Base-by-base conservation (phyloP, 139 green algal species). In the Pseudopediastrum boryanum region DNA sequence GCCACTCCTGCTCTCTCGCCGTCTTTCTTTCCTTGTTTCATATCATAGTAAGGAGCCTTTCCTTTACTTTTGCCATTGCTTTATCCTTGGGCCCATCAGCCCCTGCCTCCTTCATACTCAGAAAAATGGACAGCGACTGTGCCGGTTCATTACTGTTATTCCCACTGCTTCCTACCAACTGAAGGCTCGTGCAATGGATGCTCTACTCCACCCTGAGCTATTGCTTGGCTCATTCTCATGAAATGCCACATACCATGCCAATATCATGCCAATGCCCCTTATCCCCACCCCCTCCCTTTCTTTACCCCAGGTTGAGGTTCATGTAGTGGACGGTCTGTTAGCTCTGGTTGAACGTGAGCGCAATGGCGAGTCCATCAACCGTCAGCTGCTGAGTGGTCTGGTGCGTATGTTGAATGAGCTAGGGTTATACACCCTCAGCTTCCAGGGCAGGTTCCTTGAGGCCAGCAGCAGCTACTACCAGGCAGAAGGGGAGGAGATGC, bases 311-410 rank as follows among this genome's bases (percentile, higher is more conserved):
- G 91, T 97, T 33, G 76, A 92, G 58, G 13, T 58, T 0, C 89
- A 87, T 50, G 89, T 87, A 3, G 80, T 94, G 71, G 70, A 86
- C 19, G 92, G 92, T 0, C 76, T 96, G 61, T 79, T 98, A 44
- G 58, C 64, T 12, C 78, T 94, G 9, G 81, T 98, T 0, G 85
- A 93, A 59, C 79, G 86, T 1, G 94, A 98, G 71, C 85, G 95
- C 6, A 61, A 73, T 10, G 93, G 93, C 0, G 93, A 96, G 67
- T 78, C 87, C 0, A 87, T 97, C 8, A 91, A 98, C 83, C 84
- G 36, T 71, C 62, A 71, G 31, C 84, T 98, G 64, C 78, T 96
- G 38, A 86, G 92, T 72, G 78, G 87, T 42, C 78, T 98, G 78
- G 71, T 97, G 79, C 81, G 88, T 44, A 95, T 95, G 87, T 78